A percentile compares a stretch with the other conserved stretches of the same genome.
Conservation (phyloP, 805 yeast species). For the Ogataea haglerorum region DNA sequence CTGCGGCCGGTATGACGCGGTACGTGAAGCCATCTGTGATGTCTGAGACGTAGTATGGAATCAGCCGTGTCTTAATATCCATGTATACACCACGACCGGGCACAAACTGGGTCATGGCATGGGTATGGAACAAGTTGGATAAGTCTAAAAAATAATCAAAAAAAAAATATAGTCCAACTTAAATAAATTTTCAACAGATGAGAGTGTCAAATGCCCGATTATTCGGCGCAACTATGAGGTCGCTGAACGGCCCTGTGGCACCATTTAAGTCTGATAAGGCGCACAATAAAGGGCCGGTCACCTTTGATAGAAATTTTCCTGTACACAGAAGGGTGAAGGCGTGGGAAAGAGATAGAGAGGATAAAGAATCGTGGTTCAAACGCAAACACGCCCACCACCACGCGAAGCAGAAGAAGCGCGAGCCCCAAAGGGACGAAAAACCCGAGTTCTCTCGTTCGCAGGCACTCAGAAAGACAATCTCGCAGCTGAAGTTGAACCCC, state of each 20-base stretch:
- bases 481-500: constrained; percentile 36
- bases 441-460: constrained; percentile 2
- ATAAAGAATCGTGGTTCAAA: constrained; percentile 60
- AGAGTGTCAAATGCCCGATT: constrained; percentile 1
- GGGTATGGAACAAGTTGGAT: neutral
- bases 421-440: constrained; percentile 9
- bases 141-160: constrained; percentile 1
- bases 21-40: constrained; percentile 82
- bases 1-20: constrained; percentile 80
- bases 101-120: constrained; percentile 11
- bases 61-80: constrained; percentile 45
- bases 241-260: constrained; percentile 23
- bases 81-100: constrained; percentile 49
- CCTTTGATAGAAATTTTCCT: constrained; percentile 46
- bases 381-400: constrained; percentile 66
- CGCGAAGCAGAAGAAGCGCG: constrained; percentile 36
- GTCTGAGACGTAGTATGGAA: constrained; percentile 73
- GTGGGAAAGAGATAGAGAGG: constrained; percentile 62
- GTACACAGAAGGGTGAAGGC: constrained; percentile 44
- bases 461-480: constrained; percentile 14
- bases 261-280: constrained; percentile 23
- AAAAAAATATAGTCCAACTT: neutral
- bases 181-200: neutral
- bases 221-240: neutral
- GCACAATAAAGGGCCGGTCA: constrained; percentile 9